Evolutionary conservation across 2,329 filamentous ascomycete genomes (phyloP).

Genomic region (Myotisia sp.): DNA sequence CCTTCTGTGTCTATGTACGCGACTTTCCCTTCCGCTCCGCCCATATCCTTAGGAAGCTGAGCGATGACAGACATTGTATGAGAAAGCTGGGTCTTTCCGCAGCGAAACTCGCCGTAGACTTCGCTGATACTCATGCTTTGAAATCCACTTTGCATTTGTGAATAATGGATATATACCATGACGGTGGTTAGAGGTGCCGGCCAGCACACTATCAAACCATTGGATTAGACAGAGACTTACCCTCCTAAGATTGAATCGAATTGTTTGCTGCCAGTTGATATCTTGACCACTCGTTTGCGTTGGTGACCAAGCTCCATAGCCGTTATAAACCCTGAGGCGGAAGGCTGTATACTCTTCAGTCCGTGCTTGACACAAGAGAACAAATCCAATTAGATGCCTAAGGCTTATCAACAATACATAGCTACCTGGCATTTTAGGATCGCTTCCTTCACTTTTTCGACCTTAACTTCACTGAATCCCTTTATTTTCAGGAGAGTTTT

Average conservation of each 20-base stretch:
- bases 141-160: conserved; percentile 39
- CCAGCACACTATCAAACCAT: no score
- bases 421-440: conserved; percentile 45
- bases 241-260: conserved; percentile 52
- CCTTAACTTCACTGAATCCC: conserved; percentile 55
- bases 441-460: conserved; percentile 57
- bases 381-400: neutral
- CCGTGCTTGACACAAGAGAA: neutral
- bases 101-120: conserved; percentile 34
- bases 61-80: conserved; percentile 56
- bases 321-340: conserved; percentile 48
- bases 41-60: conserved; percentile 42
- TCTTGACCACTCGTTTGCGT: conserved; percentile 48
- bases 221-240: conserved; percentile 25
- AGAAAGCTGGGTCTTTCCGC: conserved; percentile 55
- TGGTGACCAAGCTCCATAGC: conserved; percentile 49
- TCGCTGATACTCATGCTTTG: conserved; percentile 56
- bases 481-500: conserved; percentile 51
- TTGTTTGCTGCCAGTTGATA: conserved; percentile 57
- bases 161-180: no score
- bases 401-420: no score
- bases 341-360: conserved; percentile 31
- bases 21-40: conserved; percentile 54
- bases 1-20: conserved; percentile 55
- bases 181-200: no score